Base-by-base conservation (phyloP, 257 asterid species). In the Nicotiana benthamiana region DNA sequence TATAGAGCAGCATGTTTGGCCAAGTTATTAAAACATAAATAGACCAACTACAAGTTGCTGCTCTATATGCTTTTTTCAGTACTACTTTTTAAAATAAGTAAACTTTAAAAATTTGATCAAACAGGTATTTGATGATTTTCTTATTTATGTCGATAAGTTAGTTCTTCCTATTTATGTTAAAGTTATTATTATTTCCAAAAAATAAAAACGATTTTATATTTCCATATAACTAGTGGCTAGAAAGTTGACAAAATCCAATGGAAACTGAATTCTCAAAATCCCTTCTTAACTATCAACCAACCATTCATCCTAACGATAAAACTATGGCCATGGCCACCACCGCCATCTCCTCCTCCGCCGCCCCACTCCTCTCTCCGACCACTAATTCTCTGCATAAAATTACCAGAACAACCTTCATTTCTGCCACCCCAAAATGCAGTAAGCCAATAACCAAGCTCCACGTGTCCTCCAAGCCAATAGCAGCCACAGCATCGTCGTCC, bases 391-490 rank as follows among this genome's bases (percentile, higher is more conserved):
- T 84, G 75, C 75, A 59, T 82, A 46, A 63, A 10, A 77, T 77
- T 10, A 56, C 84, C 62, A 87, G 60, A 75, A 57, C 70, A 6
- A 74, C 83, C 80, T 82, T 89, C 34, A 83, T 22, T 12, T 77
- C 83, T 82, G n/a, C 80, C 79, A 46, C 87, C 67, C 79, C 51
- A 36, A 80, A 68, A 72, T 32, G 72, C 83, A 68, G 67, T 11
- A 93, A 91, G 74, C 82, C 89, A 60, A 83, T 82, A 86, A 89
- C 92, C 79, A 91, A 62, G 64, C 91, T 90, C 90, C 91, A 83
- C 89, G 97, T 92, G 54, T 90, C 97, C 83, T 90, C 98, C 87
- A 85, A 88, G 28, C 90, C 97, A 80, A 4, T 93, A 79, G 15
- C 91, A 77, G 1, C 93, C 84, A 0, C 87, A 80, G 4, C 89